Conservation (phyloP, 768 basidiomycete species). For the Terana coerulea region DNA sequence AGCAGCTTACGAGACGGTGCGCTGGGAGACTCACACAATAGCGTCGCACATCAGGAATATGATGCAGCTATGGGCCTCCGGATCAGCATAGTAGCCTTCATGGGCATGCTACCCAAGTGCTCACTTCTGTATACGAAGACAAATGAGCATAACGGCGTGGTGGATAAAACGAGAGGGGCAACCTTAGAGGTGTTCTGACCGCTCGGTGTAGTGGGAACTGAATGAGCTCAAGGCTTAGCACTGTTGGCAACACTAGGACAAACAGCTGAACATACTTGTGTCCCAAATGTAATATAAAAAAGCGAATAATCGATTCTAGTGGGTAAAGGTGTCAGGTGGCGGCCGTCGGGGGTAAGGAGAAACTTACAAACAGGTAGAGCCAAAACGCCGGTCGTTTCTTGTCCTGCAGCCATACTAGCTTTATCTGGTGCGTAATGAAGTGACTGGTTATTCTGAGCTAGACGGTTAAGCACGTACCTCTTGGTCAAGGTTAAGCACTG, state of each 20-base stretch:
- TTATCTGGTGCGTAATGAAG: background rate
- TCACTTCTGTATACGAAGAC: background rate
- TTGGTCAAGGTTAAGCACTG: constrained; percentile 9
- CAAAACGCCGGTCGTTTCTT: constrained; percentile 10
- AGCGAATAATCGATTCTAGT: constrained; percentile 11
- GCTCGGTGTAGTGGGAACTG: constrained; percentile 7
- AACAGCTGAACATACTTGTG: constrained; percentile 4
- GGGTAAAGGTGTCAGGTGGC: background rate
- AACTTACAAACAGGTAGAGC: constrained; percentile 12
- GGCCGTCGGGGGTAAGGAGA: background rate
- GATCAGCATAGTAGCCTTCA: background rate
- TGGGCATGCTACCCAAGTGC: background rate
- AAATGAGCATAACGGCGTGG: no score
- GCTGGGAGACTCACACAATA: constrained; percentile 1
- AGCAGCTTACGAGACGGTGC: no score
- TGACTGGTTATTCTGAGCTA: background rate
- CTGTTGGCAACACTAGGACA: no score
- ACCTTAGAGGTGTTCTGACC: constrained; percentile 6
- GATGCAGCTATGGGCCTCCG: constrained; percentile 3
- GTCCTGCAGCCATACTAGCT: constrained; percentile 4
- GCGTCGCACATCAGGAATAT: constrained; percentile 12
- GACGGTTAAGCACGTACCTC: background rate
- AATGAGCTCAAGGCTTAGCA: background rate
- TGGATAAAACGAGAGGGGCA: background rate
- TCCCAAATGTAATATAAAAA: constrained; percentile 10